phyloP scores from a whole-genome alignment of 75 land plant species.

The Larix kaempferi region DNA sequence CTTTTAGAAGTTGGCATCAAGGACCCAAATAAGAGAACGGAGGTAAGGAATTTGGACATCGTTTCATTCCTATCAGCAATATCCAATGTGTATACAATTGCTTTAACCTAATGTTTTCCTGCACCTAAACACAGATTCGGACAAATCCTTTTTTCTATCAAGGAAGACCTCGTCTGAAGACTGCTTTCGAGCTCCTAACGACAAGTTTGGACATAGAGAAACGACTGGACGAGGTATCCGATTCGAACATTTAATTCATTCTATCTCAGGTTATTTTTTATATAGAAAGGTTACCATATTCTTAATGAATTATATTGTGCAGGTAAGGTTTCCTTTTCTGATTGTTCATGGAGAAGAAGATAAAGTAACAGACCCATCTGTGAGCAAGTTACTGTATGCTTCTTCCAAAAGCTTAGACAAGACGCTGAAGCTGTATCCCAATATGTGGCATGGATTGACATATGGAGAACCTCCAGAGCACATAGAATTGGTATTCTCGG shows the following conservation, averaged over 20 bases:
- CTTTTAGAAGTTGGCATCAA: constrained; percentile 18
- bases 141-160: constrained; percentile 10
- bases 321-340: constrained; percentile 80
- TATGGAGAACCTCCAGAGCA: constrained; percentile 75
- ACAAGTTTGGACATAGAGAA: constrained; percentile 14
- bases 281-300: not conserved
- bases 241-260: too few relatives aligned
- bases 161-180: constrained; percentile 14
- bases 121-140: not conserved
- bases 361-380: constrained; percentile 67
- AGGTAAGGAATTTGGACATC: constrained; percentile 3
- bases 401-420: constrained; percentile 72
- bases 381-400: constrained; percentile 56
- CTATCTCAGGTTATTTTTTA: too few relatives aligned
- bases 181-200: constrained; percentile 6
- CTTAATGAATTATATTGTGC: not conserved
- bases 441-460: constrained; percentile 89
- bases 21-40: constrained; percentile 13
- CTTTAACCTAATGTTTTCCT: not conserved
- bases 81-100: too few relatives aligned
- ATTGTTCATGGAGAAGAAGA: constrained; percentile 80
- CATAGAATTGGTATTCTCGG: constrained; percentile 64
- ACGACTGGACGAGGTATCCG: constrained; percentile 14
- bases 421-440: constrained; percentile 76
- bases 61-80: too few relatives aligned